Evolutionary conservation across 495 filamentous ascomycete genomes (phyloP), one percentile per base, ranked within the genome.

Genomic region (Hypoxylon perforatum): DNA sequence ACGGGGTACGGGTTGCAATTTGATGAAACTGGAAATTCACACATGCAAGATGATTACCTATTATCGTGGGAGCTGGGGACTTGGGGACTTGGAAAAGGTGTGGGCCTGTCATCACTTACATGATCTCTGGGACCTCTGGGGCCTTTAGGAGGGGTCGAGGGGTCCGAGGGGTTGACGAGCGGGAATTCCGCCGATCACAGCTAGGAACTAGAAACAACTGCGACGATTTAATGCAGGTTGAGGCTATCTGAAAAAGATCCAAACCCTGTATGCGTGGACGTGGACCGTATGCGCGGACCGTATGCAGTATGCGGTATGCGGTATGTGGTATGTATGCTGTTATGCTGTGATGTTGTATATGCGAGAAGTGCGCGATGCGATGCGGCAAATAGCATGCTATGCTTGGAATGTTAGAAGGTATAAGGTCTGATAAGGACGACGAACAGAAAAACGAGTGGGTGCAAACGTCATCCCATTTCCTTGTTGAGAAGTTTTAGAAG

Each of bases 31-130:
- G 25, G 18, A 25, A 59, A 49, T 59, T 42, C 28, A 25, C 15
- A 57, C 58, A 57, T 52, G 39, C 52, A 55, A 48, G 54, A 23
- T 44, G 47, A 48, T 42, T 66, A 35, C 61, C 45, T 67, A 53
- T 56, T 67, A 47, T 38, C 35, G 35, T 38, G 14, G 35, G 12
- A 35, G 30, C 30, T 35, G 14, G 57, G 22, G 42, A 39, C 49
- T 17, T 10, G 49, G 17, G 7, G 17, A 6, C 44, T 11, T 49
- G 14, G 41, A 49, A 59, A 52, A 48, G 61, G 41, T 45, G 51
- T 61, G 66, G 65, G 60, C 59, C 59, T 53, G 21, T 54, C 12
- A 60, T 69, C 57, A 65, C 61, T 69, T 65, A 65, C 57, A 61
- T 65, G 61, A 65, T 69, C 45, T 64, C 50, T 57, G 44, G 57